Base-by-base conservation (phyloP, 441 rosid species). In the Populus hybrid region DNA sequence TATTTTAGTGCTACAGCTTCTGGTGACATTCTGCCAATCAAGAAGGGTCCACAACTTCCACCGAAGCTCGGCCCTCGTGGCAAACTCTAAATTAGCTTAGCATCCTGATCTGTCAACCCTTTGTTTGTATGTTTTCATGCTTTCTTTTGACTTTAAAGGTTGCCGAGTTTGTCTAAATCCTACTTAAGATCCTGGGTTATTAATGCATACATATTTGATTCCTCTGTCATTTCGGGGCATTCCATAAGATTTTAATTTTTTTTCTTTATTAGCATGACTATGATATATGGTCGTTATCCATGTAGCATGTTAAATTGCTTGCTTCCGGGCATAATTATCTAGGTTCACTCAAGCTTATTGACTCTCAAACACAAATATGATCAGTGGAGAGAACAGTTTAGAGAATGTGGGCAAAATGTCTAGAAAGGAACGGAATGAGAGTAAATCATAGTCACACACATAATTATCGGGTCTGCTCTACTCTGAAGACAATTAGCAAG, bases 11-110 rank as follows among this genome's bases (percentile, higher is more conserved):
- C 94, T 81, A 85, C 89, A 0, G 91, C 94, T 5, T 77, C 95
- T 3, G 92, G 91, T 1, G 94, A 93, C 79, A 82, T 93, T 78
- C 88, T 95, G 61, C 99, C 97, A 0, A 95, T 95, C 83, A 91
- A 90, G 86, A 90, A 90, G 85, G 97, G 99, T 36, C 97, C 98
- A 8, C 98, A 93, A 86, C 95, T 93, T 80, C 89, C 88, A 28
- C 99, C 97, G 10, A 91, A 91, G 92, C 88, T 80, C 4, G 97
- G 99, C 10, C 98, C 98, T 8, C 90, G 97, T 46, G 97, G 95
- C 87, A 95, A 95, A 86, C 89, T 91, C 85, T 93, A 88, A 91
- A 61, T 78, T 81, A 30, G 10, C 59, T 76, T 63, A 10, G n/a
- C 16, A 38, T 72, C 63, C 20, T 77, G 76, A 63, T 64, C 30